These are phyloP conservation scores for Hondaea fermentalgiana DNA, from an alignment of 108 stramenopile species.

Conservation along the genomic window DNA sequence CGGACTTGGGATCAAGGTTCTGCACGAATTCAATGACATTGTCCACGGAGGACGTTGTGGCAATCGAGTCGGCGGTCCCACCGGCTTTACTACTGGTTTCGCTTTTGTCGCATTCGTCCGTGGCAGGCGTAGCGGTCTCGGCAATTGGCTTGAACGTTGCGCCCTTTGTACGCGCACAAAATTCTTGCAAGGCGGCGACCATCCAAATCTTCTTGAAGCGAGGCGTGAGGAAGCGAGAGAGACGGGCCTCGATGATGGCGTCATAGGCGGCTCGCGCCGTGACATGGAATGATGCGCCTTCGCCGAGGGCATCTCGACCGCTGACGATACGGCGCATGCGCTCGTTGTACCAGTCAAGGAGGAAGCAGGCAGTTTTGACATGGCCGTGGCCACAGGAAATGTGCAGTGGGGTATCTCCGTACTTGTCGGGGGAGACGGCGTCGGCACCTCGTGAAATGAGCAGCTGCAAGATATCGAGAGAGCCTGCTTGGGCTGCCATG, in stretches of 20 bases:
- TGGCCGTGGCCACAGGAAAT: conserved; percentile 39
- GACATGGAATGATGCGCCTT: conserved; percentile 20
- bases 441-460: conserved; percentile 32
- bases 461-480: conserved; percentile 21
- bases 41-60: background rate
- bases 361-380: conserved; percentile 22
- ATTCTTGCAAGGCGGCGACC: background rate
- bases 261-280: background rate
- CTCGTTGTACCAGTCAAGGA: conserved; percentile 42
- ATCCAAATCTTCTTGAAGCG: conserved; percentile 40
- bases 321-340: conserved; percentile 23
- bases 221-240: conserved; percentile 23
- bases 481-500: conserved; percentile 35
- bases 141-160: background rate
- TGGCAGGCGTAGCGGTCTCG: background rate
- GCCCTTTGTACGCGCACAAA: background rate
- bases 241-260: conserved; percentile 23
- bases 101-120: background rate
- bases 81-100: no score
- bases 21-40: background rate
- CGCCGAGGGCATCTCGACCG: conserved; percentile 23
- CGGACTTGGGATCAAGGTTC: background rate
- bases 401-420: conserved; percentile 44
- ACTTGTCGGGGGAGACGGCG: conserved; percentile 34
- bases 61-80: background rate